Evolutionary conservation across 352 stramenopile species (phyloP), one percentile per base, ranked within the genome.

Genomic region (Phytophthora sansomeana): DNA sequence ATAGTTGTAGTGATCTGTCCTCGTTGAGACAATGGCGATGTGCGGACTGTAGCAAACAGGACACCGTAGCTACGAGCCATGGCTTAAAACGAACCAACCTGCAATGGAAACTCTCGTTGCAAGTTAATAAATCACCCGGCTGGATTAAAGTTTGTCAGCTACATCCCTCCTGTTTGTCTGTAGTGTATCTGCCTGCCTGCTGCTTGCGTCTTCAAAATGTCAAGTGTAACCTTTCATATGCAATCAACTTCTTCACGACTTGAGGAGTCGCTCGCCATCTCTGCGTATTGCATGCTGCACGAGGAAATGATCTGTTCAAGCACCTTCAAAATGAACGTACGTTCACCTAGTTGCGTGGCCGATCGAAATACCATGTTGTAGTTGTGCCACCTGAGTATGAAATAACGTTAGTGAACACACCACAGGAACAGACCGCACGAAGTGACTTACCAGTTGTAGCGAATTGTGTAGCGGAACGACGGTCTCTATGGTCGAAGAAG

Each of bases 401-500:
- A 16, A 53, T 17, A 48, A n/a, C 16, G 16, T 56, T n/a, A 67
- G 52, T 46, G 41, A 30, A 41, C 1, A 11, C 54, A 35, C 9
- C 13, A 29, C 30, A 60, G 14, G 35, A 8, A 29, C n/a, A 26
- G n/a, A n/a, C n/a, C n/a, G n/a, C n/a, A 48, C 11, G 14, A 43
- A 7, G 19, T 53, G n/a, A 43, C 81, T 61, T 62, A 93, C 85
- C 56, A 93, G 62, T 69, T 89, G 68, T 39, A 81, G 66, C 26
- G 85, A 91, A 43, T 77, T 89, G 66, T 89, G 82, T 8, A 93
- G 72, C 39, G 85, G 81, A 16, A 93, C 62, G 26, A 93, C 82
- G 5, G 85, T 86, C 57, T 93, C 82, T 62, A 93, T 93, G 35
- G 76, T 91, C n/a, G 85, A 91, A 19, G 79, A 78, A 21, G 77